Evolutionary conservation across 768 basidiomycete species (phyloP).

Genomic region (Boletellus sp.): DNA sequence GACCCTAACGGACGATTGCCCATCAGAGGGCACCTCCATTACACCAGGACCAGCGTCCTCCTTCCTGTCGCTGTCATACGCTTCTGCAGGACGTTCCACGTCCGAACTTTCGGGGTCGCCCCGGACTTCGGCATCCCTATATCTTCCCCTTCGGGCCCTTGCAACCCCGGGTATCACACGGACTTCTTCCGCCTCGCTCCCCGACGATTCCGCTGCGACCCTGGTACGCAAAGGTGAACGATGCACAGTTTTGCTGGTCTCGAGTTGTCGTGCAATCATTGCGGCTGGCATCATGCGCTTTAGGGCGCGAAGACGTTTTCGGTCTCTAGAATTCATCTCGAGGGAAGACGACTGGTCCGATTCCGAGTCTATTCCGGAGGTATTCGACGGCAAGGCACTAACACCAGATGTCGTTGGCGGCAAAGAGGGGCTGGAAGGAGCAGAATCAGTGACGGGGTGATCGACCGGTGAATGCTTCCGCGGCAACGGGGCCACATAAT

Average conservation of each 20-base stretch:
- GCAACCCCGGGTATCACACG: constrained; percentile 53
- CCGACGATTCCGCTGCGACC: constrained; percentile 11
- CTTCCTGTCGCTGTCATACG: neutral
- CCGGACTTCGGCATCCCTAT: constrained; percentile 41
- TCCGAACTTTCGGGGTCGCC: constrained; percentile 67
- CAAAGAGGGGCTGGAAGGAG: constrained; percentile 15
- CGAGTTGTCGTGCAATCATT: constrained; percentile 41
- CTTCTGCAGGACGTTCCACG: constrained; percentile 15
- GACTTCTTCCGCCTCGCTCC: constrained; percentile 34
- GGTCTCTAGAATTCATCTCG: constrained; percentile 29
- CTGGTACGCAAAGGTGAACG: constrained; percentile 9
- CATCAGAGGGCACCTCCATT: constrained; percentile 11
- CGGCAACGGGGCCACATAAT: neutral
- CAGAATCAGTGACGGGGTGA: constrained; percentile 1
- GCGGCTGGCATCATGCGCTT: constrained; percentile 52
- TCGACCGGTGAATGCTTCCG: constrained; percentile 5
- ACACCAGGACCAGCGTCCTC: neutral
- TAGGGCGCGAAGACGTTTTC: constrained; percentile 38
- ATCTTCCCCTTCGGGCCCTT: constrained; percentile 36
- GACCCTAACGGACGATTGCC: constrained; percentile 16
- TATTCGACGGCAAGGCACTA: constrained; percentile 14
- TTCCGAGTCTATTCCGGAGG: constrained; percentile 16
- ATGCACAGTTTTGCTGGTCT: constrained; percentile 9
- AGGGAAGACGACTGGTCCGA: constrained; percentile 14
- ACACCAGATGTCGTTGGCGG: constrained; percentile 17